A percentile compares a stretch with the other conserved stretches of the same genome.
Conservation (phyloP, 192 early-diverging fungal genomes). For the Chytriomyces sp. region DNA sequence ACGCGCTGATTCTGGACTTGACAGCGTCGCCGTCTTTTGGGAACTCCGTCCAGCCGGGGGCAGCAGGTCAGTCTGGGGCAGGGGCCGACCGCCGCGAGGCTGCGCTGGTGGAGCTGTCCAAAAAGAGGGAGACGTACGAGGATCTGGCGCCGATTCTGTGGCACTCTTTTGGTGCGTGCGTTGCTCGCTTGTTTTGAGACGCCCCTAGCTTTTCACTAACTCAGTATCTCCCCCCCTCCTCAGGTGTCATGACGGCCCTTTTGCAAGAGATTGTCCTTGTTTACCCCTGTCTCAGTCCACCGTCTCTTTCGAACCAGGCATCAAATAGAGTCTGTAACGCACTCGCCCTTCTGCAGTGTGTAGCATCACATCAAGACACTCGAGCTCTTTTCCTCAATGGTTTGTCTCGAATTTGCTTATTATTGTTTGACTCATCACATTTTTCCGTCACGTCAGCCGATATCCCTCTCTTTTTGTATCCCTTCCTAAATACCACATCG, state of each 20-base stretch:
- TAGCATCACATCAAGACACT: constrained; percentile 93
- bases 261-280: constrained; percentile 96
- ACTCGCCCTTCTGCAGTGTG: constrained; percentile 91
- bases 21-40: constrained; percentile 58
- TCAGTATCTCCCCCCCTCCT: not conserved
- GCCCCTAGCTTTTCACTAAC: not conserved
- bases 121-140: constrained; percentile 92
- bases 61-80: not conserved
- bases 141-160: constrained; percentile 96
- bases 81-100: constrained; percentile 68
- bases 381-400: constrained; percentile 80
- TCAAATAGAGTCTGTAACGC: constrained; percentile 98
- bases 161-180: constrained; percentile 86
- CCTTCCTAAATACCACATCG: constrained; percentile 94
- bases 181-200: not conserved
- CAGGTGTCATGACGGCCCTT: constrained; percentile 91
- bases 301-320: constrained; percentile 82
- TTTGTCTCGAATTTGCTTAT: constrained; percentile 40
- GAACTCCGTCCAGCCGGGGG: not conserved
- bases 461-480: constrained; percentile 96
- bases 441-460: constrained; percentile 70
- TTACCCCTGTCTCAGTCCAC: constrained; percentile 88
- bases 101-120: constrained; percentile 90
- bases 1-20: constrained; percentile 84
- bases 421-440: constrained; percentile 1